Evolutionary conservation across 2,329 filamentous ascomycete genomes (phyloP).

Genomic region (Taxawa tesnikishii): DNA sequence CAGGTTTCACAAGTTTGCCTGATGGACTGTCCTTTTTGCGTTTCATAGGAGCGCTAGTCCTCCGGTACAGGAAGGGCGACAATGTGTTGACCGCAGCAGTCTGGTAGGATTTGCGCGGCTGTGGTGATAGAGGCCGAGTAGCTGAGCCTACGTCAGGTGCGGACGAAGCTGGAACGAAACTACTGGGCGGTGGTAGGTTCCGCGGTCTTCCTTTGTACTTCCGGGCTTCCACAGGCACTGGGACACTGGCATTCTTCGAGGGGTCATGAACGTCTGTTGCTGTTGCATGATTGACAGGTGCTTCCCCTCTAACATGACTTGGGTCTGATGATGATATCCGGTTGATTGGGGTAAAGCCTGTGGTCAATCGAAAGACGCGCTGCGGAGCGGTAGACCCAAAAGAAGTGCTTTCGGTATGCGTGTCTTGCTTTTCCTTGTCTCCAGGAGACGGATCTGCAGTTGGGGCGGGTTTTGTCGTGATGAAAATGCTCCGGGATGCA

Average conservation of each 20-base stretch:
- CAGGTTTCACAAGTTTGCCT: background rate
- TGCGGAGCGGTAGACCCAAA: background rate
- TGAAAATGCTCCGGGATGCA: too few relatives aligned
- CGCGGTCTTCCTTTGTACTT: background rate
- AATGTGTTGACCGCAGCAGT: slow-evolving; percentile 1
- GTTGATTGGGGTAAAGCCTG: background rate
- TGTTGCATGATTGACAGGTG: background rate
- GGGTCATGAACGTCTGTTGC: too few relatives aligned
- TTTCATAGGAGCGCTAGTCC: background rate
- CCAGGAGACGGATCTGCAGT: too few relatives aligned
- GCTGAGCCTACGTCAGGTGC: background rate
- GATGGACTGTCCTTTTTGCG: background rate
- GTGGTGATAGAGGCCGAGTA: background rate
- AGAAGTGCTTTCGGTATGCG: too few relatives aligned
- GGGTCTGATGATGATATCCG: background rate
- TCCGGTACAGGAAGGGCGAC: slow-evolving; percentile 16
- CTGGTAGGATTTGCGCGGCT: background rate
- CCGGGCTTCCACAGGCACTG: too few relatives aligned
- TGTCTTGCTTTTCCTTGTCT: too few relatives aligned
- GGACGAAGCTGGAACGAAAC: background rate
- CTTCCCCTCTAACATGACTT: background rate
- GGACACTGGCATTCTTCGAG: too few relatives aligned
- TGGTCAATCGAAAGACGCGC: background rate
- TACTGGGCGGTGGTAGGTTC: background rate
- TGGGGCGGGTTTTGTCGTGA: too few relatives aligned